Base-by-base conservation (phyloP, 345 rosid genomes). In the Moricandia moricandioides region DNA sequence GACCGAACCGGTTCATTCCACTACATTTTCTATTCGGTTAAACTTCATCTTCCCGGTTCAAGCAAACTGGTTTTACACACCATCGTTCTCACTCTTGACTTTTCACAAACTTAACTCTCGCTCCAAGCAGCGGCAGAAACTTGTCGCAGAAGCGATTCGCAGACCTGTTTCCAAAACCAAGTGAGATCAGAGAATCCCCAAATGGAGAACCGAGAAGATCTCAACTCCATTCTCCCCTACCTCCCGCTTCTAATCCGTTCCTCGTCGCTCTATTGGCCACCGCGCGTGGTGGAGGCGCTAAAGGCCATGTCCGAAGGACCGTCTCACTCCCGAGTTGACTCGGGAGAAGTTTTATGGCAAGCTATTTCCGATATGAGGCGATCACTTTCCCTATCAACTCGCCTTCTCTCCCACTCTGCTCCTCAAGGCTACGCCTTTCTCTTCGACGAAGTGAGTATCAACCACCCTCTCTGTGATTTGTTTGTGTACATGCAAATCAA, bases 231-330 rank as follows among this genome's bases (percentile, higher is more conserved):
- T 2, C 72, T 87, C 24, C 81, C 84, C 0, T 87, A 62, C 70
- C 81, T 94, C 47, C 96, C 96, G 0, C 67, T 86, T 63, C 16
- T 80, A 9, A 62, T 79, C 3, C 82, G 88, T 56, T 88, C 90
- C 0, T 83, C 89, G 11, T 67, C 74, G 18, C 81, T 88, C 74
- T 85, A 79, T 33, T 91, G 96, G 98, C 91, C 91, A 2, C 77
- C 90, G 12, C 82, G 80, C 18, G 84, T 83, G 39, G 88, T 83
- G 69, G 94, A 88, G 79, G 82, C 85, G 16, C 84, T 89, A 4
- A 82, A 85, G 68, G 80, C 85, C 21, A 79, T 94, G 77, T 83
- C 93, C 6, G 74, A 76, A 65, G 96, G 98, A 21, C 91, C 91
- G 7, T 61, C 70, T 58, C 84, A 75, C 80, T 85, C 93, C 85